Base-by-base conservation (phyloP, 805 yeast genomes). In the Candida montana region DNA sequence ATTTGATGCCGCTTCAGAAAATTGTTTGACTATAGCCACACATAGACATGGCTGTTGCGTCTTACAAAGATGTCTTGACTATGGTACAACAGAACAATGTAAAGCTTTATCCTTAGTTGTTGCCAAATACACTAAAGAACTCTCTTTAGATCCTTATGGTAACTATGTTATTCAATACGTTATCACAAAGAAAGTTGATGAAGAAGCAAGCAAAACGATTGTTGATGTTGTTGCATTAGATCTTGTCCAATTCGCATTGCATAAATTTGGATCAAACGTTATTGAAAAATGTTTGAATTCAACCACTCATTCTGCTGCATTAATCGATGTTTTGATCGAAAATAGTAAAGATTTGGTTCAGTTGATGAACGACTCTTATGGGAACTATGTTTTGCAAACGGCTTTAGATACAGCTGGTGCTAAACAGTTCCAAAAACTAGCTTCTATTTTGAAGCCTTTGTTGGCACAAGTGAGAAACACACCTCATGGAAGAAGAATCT, bases 21-120 rank as follows among this genome's bases (percentile, higher is more conserved):
- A 88, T 49, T 83, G 93, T 48, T 72, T 80, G 30, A 83, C 79
- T 44, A 87, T 93, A 42, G 95, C 96, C 5, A 88, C 95, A 35
- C 98, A 93, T 58, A 77, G 96, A 57, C 98, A 93, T 58, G 99
- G 98, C 7, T 93, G 99, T 67, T 91, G 98, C 64, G 98, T 91
- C 20, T 70, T 91, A 44, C 99, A 91, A 65, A 76, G 98, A 54
- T 90, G 98, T 62, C 74, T 93, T 53, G 98, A 93, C 62, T 86
- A 83, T 62, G 97, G 98, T 4, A 75, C 80, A 18, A 64, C 65
- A 4, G 70, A 64, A 31, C 97, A 93, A 63, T 74, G 88, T 42
- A 69, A 71, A 48, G 78, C 75, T 45, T 70, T 93, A 41, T 80
- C 88, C 19, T 59, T 71, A 21, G 76, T 75, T 48, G 81, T 91